Percentiles rank a stretch among this genome's conserved stretches.
Evolutionary conservation across 2,329 filamentous ascomycete species (phyloP).

Genomic region (Orbilia brochopaga): DNA sequence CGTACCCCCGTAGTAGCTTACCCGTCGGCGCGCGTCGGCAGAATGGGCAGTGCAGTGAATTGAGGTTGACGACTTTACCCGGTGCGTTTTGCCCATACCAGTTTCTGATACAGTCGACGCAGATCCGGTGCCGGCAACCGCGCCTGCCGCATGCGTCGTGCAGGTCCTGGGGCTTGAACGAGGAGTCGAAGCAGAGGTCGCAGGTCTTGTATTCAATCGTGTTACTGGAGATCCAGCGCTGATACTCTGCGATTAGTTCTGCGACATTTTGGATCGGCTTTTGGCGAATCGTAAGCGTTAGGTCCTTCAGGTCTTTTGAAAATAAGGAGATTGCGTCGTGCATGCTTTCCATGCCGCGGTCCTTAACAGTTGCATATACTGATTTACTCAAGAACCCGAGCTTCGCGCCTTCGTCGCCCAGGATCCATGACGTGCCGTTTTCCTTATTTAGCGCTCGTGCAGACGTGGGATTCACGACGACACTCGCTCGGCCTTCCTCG

Average conservation of each 20-base stretch:
- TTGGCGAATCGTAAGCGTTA: slow-evolving; percentile 56
- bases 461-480: slow-evolving; percentile 58
- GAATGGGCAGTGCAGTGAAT: slow-evolving; percentile 63
- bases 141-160: slow-evolving; percentile 61
- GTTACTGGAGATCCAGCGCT: slow-evolving; percentile 57
- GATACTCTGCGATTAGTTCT: slow-evolving; percentile 57
- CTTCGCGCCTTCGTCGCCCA: slow-evolving; percentile 58
- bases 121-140: slow-evolving; percentile 61
- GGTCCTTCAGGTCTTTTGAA: slow-evolving; percentile 47
- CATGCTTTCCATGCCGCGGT: slow-evolving; percentile 57
- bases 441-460: slow-evolving; percentile 58
- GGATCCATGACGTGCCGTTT: slow-evolving; percentile 60
- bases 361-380: slow-evolving; percentile 58
- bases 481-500: slow-evolving; percentile 56
- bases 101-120: slow-evolving; percentile 57
- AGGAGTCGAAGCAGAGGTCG: slow-evolving; percentile 61
- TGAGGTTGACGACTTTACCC: slow-evolving; percentile 61
- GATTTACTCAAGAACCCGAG: slow-evolving; percentile 59
- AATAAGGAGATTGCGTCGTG: slow-evolving; percentile 58
- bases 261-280: slow-evolving; percentile 60
- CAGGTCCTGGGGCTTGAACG: slow-evolving; percentile 57
- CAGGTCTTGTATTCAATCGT: slow-evolving; percentile 59
- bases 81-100: slow-evolving; percentile 63
- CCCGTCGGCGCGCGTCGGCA: slow-evolving; percentile 61
- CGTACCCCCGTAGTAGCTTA: slow-evolving; percentile 57